Conservation (phyloP, 805 yeast genomes). For the Blastobotrys mokoenaii region DNA sequence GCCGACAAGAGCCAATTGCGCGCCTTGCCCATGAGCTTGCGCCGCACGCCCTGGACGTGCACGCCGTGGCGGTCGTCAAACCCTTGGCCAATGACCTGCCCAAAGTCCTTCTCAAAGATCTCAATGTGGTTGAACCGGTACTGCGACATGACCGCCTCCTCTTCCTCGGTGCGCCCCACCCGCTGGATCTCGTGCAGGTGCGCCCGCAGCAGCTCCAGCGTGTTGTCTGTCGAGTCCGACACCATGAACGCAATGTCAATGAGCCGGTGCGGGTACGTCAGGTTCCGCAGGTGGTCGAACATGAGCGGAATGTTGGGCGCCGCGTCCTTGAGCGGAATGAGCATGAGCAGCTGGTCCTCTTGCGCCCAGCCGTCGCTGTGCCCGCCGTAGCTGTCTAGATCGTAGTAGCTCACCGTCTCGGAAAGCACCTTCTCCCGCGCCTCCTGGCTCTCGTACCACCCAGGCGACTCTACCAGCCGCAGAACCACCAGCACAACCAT, state of each 20-base stretch:
- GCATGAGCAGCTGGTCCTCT: slow-evolving; percentile 66
- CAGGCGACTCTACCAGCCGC: not conserved
- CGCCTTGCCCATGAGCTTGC: slow-evolving; percentile 93
- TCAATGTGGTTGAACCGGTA: slow-evolving; percentile 58
- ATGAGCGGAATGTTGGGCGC: slow-evolving; percentile 81
- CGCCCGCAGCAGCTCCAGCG: slow-evolving; percentile 53
- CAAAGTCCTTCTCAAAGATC: slow-evolving; percentile 85
- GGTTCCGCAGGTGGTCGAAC: slow-evolving; percentile 65
- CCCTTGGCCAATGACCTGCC: slow-evolving; percentile 87
- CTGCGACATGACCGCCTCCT: not conserved
- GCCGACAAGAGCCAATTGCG: slow-evolving; percentile 88
- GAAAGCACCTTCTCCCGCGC: not conserved
- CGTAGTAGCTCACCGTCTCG: slow-evolving; percentile 51
- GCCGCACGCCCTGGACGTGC: slow-evolving; percentile 90
- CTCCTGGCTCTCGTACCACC: not conserved
- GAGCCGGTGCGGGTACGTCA: slow-evolving; percentile 72
- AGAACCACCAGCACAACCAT: not conserved
- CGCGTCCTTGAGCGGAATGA: slow-evolving; percentile 89
- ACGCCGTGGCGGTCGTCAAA: slow-evolving; percentile 92
- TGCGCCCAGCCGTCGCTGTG: slow-evolving; percentile 64
- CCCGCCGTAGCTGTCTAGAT: slow-evolving; percentile 55
- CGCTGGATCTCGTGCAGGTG: slow-evolving; percentile 48
- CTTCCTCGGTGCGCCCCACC: slow-evolving; percentile 31
- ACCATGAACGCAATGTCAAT: slow-evolving; percentile 76
- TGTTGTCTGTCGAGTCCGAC: slow-evolving; percentile 79